phyloP scores from a whole-genome alignment of 108 stramenopile species.

The Ochromonas danica region DNA sequence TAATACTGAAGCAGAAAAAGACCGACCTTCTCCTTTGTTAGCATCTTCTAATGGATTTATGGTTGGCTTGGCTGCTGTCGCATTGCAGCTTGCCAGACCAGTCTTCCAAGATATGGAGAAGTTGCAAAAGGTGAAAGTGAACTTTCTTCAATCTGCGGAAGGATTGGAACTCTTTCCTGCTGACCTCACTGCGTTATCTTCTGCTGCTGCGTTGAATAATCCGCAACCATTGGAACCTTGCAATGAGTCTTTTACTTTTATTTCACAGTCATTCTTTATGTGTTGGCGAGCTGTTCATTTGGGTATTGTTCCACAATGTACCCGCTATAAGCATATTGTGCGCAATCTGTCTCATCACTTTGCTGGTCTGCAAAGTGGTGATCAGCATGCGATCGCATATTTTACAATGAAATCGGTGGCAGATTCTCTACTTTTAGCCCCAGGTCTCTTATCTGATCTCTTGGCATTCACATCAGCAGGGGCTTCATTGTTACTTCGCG shows the following conservation, averaged over 20 bases:
- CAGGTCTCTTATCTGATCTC: not conserved
- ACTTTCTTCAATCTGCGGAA: not conserved
- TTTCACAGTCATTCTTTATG: conserved; percentile 54
- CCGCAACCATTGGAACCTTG: conserved; percentile 33
- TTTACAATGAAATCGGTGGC: conserved; percentile 19
- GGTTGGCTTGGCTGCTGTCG: conserved; percentile 43
- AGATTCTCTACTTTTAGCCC: conserved; percentile 7
- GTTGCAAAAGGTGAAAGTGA: not conserved
- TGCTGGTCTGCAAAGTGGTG: conserved; percentile 20
- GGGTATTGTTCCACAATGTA: conserved; percentile 41
- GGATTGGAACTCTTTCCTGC: conserved; percentile 6
- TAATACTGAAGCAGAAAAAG: conserved; percentile 47
- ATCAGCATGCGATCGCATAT: conserved; percentile 38
- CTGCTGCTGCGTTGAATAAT: conserved; percentile 39
- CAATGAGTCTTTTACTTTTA: conserved; percentile 54
- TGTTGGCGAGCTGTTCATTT: conserved; percentile 54
- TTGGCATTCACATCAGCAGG: not conserved
- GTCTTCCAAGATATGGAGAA: conserved; percentile 39
- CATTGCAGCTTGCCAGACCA: conserved; percentile 48
- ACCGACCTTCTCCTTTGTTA: conserved; percentile 45
- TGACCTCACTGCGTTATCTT: not conserved
- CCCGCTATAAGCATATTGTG: conserved; percentile 39
- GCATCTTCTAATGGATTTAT: conserved; percentile 45
- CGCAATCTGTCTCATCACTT: conserved; percentile 30
- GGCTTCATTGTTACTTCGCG: not conserved